Evolutionary conservation across 345 rosid species (phyloP).

Genomic region (Euphorbia peplus): DNA sequence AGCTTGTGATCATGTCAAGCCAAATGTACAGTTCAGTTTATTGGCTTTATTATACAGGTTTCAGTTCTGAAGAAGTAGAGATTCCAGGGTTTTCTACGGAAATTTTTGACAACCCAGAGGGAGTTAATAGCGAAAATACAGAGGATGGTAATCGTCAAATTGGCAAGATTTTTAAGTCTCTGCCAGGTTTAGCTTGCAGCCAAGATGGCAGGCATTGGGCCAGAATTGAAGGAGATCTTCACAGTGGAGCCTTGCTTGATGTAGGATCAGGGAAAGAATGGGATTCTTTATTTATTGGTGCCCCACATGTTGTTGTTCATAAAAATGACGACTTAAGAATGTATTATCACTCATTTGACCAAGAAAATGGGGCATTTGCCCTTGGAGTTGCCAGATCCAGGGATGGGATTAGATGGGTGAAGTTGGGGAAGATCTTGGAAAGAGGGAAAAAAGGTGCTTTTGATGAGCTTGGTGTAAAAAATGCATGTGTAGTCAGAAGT

Average conservation of each 20-base stretch:
- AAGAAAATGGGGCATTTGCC: slow-evolving; percentile 35
- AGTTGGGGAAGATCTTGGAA: slow-evolving; percentile 62
- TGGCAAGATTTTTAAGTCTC: slow-evolving; percentile 43
- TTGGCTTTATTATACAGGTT: slow-evolving; percentile 82
- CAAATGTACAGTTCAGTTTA: slow-evolving; percentile 51
- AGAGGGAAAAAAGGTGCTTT: slow-evolving; percentile 42
- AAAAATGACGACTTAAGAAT: slow-evolving; percentile 60
- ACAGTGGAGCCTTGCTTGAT: slow-evolving; percentile 74
- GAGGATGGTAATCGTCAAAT: background rate
- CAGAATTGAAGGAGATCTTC: slow-evolving; percentile 84
- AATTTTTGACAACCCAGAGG: slow-evolving; percentile 45
- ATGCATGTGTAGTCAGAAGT: slow-evolving; percentile 54
- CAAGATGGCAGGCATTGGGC: slow-evolving; percentile 93
- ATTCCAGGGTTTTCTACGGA: slow-evolving; percentile 11
- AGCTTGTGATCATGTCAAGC: slow-evolving; percentile 73
- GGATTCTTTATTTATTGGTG: slow-evolving; percentile 69
- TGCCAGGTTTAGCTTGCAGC: slow-evolving; percentile 76
- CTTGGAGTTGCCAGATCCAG: slow-evolving; percentile 75
- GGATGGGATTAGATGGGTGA: slow-evolving; percentile 79
- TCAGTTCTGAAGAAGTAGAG: slow-evolving; percentile 43
- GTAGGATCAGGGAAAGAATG: slow-evolving; percentile 69
- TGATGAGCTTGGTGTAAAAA: slow-evolving; percentile 57
- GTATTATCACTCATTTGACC: slow-evolving; percentile 78
- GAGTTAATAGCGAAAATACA: slow-evolving; percentile 21
- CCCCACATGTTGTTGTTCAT: slow-evolving; percentile 69